Conservation (phyloP, 345 rosid species). For the Geranium brycei region DNA sequence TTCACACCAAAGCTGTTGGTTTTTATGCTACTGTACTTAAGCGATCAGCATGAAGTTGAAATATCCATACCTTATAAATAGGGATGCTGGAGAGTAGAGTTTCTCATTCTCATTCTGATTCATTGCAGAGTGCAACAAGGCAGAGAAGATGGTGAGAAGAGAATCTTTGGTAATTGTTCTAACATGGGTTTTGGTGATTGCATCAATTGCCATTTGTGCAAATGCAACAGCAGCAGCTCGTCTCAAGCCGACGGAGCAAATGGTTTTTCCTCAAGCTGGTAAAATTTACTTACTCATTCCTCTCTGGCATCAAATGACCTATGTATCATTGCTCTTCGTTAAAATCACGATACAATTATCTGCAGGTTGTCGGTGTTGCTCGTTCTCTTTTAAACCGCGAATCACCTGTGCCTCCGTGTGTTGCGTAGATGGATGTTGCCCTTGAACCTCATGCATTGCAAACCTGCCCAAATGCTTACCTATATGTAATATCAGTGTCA, state of each 20-base stretch:
- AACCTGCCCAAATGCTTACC: not conserved
- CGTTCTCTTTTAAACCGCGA: constrained; percentile 3
- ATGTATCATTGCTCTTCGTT: not conserved
- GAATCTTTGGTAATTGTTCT: constrained; percentile 10
- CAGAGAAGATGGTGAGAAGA: constrained; percentile 12
- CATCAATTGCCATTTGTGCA: constrained; percentile 12
- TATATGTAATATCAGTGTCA: no score
- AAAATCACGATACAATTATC: not conserved
- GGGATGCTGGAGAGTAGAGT: not conserved
- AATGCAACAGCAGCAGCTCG: constrained; percentile 19
- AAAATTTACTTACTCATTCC: not conserved
- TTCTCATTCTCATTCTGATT: not conserved
- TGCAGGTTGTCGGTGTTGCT: constrained; percentile 28
- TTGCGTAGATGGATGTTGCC: constrained; percentile 18
- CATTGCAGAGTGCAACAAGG: not conserved
- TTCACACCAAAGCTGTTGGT: not conserved
- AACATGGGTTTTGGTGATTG: constrained; percentile 13
- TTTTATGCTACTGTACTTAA: no score
- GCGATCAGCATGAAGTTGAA: not conserved
- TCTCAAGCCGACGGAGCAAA: constrained; percentile 6
- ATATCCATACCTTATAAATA: constrained; percentile 8
- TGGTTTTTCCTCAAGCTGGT: constrained; percentile 17
- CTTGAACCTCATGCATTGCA: not conserved
- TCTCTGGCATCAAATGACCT: not conserved
- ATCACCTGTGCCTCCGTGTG: constrained; percentile 15